Percentiles rank a stretch among this genome's conserved stretches.
Conservation (phyloP, 805 yeast species). For the Nakazawaea laoshanensis region DNA sequence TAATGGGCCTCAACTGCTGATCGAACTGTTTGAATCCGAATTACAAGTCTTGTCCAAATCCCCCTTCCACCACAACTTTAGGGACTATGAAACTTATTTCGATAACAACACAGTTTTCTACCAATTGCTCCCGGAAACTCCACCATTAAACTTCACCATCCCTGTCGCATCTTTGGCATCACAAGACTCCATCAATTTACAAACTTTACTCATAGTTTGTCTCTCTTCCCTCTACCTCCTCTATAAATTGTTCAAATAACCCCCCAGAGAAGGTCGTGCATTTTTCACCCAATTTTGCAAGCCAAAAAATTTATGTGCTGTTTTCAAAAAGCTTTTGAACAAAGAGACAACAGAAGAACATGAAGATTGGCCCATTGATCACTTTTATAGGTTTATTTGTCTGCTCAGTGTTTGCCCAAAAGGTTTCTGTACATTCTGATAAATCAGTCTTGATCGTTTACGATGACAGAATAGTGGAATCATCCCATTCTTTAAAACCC, state of each 20-base stretch:
- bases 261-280: too few relatives aligned
- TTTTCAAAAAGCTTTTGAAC: too few relatives aligned
- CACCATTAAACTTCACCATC: not conserved
- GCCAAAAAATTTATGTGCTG: too few relatives aligned
- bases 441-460: constrained; percentile 3
- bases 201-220: too few relatives aligned
- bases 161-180: too few relatives aligned
- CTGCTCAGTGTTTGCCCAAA: not conserved
- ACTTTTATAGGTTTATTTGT: not conserved
- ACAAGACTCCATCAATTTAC: too few relatives aligned
- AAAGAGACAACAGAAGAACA: too few relatives aligned
- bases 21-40: constrained; percentile 4
- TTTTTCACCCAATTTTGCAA: too few relatives aligned
- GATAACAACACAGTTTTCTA: constrained; percentile 9
- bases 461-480: constrained; percentile 11
- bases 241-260: constrained; percentile 1
- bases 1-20: not conserved
- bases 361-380: too few relatives aligned
- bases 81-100: constrained; percentile 9
- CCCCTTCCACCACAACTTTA: constrained; percentile 8
- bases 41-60: constrained; percentile 2
- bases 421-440: constrained; percentile 6
- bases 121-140: too few relatives aligned
- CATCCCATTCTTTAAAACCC: constrained; percentile 15
- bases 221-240: not conserved